These are phyloP conservation scores for Colletotrichum sp. DNA, from an alignment of 2,329 filamentous ascomycete species.

Conservation along the genomic window DNA sequence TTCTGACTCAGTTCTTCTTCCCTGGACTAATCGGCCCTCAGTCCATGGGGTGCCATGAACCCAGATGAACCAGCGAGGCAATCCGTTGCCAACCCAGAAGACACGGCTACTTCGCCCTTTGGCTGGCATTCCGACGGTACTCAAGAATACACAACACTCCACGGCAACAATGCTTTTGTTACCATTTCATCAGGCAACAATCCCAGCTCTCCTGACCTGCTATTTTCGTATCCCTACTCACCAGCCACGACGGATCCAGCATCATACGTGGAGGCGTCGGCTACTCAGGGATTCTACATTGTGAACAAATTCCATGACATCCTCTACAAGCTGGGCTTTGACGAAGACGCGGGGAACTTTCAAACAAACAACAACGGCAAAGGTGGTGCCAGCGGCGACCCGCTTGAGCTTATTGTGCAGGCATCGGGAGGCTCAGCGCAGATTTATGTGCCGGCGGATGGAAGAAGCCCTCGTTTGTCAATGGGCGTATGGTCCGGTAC, in stretches of 20 bases:
- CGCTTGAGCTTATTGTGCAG: constrained; percentile 61
- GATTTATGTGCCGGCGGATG: background rate
- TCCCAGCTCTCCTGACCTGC: background rate
- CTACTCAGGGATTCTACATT: constrained; percentile 67
- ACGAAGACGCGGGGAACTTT: constrained; percentile 64
- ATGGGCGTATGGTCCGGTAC: background rate
- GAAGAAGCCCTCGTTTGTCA: background rate
- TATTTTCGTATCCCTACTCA: constrained; percentile 33
- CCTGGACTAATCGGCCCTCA: background rate
- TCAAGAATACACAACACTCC: constrained; percentile 54
- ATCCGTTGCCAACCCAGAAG: background rate
- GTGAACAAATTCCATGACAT: constrained; percentile 65
- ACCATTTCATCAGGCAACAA: background rate
- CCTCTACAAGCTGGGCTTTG: constrained; percentile 62
- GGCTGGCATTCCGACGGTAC: constrained; percentile 58
- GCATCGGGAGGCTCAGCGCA: constrained; percentile 25
- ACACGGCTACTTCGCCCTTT: constrained; percentile 45
- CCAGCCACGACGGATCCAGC: constrained; percentile 35
- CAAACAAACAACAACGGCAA: constrained; percentile 60
- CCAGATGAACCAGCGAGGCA: background rate
- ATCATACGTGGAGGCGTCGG: constrained; percentile 57
- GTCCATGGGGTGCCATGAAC: background rate
- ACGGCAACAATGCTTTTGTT: constrained; percentile 63
- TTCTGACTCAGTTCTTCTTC: accelerated
- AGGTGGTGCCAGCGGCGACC: constrained; percentile 57